Evolutionary conservation across 768 basidiomycete genomes (phyloP), one percentile per base, ranked within the genome.

Genomic region (Tricholoma bakamatsutake): DNA sequence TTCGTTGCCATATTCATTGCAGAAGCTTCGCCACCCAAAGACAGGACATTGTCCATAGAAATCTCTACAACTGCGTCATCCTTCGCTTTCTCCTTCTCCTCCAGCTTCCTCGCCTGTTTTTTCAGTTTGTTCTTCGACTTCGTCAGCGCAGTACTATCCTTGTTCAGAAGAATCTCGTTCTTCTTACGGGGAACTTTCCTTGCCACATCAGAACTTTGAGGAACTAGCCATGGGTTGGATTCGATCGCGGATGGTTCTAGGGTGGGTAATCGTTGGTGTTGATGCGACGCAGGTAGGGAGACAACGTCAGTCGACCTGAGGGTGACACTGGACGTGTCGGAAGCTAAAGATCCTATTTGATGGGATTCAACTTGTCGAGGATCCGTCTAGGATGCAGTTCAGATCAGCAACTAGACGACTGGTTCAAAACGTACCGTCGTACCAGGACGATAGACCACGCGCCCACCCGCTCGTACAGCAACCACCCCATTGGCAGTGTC

Each of bases 41-140:
- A 71, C 18, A 88, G 67, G 5, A 81, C 74, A 34, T 77, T 73
- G 46, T 80, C 75, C 58, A 83, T 66, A 3, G 84, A 80, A 56
- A 98, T 89, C 63, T 96, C 93, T 18, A 97, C 81, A 6, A 71
- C 67, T 0, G 87, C 90, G 61, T 98, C 94, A 45, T 91, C 89
- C 58, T 74, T 73, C 2, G 79, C 82, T 53, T 78, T 79, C 55
- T 80, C 81, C 57, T 76, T 77, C 46, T 80, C 84, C 21, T 71
- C 77, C 17, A 73, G 72, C 63, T 87, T 89, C 61, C 69, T 71
- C 13, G 67, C 69, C 43, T 78, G 73, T 63, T 93, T 96, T 62
- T 84, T 83, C 47, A 94, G 76, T 63, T 84, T 84, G 67, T 87
- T 83, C 61, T 84, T 84, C 2, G 87, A 84, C 65, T 91, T 93